Percentiles rank a stretch among this genome's conserved stretches.
Conservation (phyloP, 352 stramenopile genomes). For the Phytopythium vexans region DNA sequence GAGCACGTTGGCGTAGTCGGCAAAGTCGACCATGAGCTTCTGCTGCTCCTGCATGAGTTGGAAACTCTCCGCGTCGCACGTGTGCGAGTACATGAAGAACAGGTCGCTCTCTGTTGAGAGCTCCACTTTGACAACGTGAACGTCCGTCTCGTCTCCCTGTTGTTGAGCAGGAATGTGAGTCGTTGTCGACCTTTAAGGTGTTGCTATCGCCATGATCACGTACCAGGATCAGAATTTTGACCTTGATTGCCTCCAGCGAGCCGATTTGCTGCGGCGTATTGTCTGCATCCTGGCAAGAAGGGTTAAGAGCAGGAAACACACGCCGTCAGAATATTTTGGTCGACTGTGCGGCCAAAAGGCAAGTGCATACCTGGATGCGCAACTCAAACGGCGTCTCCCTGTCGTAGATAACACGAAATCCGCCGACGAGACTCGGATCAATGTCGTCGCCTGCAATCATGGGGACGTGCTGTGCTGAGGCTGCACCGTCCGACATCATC, state of each 20-base stretch:
- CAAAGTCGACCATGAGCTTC: constrained; percentile 95
- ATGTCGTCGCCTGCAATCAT: constrained; percentile 58
- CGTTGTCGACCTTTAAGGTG: no score
- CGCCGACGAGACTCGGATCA: constrained; percentile 76
- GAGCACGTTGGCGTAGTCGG: constrained; percentile 92
- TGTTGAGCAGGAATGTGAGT: no score
- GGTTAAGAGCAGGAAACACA: no score
- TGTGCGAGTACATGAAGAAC: constrained; percentile 93
- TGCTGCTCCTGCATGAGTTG: constrained; percentile 92
- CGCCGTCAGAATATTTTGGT: no score
- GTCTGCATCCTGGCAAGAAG: constrained; percentile 48
- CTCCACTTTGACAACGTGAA: constrained; percentile 87
- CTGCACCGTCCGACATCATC: background rate
- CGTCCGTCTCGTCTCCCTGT: constrained; percentile 80
- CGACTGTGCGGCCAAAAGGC: no score
- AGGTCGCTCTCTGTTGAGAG: constrained; percentile 91
- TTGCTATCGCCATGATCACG: background rate
- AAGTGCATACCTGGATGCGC: constrained; percentile 67
- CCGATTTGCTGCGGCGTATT: constrained; percentile 88
- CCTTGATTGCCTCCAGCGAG: constrained; percentile 93
- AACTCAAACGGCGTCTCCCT: constrained; percentile 90
- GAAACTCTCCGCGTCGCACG: constrained; percentile 85
- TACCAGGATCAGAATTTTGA: constrained; percentile 92
- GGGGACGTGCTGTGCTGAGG: constrained; percentile 33
- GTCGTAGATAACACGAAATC: constrained; percentile 90